Evolutionary conservation across 805 yeast species (phyloP).

Genomic region (Zygosaccharomyces gambellarensis): DNA sequence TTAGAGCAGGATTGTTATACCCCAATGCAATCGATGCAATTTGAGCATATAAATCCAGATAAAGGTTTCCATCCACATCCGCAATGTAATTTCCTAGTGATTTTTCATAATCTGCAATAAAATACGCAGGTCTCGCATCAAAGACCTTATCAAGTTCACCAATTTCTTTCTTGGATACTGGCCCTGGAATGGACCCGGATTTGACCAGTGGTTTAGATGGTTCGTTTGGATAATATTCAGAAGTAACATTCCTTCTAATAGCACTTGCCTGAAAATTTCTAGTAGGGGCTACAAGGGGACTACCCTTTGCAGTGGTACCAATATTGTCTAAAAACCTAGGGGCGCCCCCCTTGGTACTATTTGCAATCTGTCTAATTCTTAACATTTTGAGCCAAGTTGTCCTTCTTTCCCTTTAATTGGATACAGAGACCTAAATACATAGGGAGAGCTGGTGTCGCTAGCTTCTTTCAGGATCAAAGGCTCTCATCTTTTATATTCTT

Average conservation of each 20-base stretch:
- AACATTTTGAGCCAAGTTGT: background rate
- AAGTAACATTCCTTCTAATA: constrained; percentile 40
- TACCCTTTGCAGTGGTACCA: background rate
- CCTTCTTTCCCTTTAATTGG: too few species aligned
- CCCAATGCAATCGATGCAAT: constrained; percentile 68
- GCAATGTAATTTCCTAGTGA: constrained; percentile 61
- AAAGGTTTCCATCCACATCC: constrained; percentile 60
- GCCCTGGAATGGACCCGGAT: constrained; percentile 71
- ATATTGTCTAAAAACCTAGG: background rate
- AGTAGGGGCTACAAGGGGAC: background rate
- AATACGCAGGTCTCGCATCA: constrained; percentile 59
- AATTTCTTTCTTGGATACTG: constrained; percentile 51
- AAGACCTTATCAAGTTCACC: constrained; percentile 50
- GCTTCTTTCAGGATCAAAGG: too few species aligned
- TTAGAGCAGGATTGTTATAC: constrained; percentile 62
- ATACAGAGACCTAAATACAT: background rate
- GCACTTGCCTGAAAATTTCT: constrained; percentile 1
- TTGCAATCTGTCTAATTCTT: constrained; percentile 1
- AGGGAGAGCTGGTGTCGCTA: too few species aligned
- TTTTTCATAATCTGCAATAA: constrained; percentile 59
- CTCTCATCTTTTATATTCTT: background rate
- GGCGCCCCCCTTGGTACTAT: background rate
- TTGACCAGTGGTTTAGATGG: constrained; percentile 64
- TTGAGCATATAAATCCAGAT: constrained; percentile 65
- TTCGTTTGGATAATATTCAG: constrained; percentile 69